Evolutionary conservation across 75 land plant species (phyloP).

Genomic region (Pinus taeda): DNA sequence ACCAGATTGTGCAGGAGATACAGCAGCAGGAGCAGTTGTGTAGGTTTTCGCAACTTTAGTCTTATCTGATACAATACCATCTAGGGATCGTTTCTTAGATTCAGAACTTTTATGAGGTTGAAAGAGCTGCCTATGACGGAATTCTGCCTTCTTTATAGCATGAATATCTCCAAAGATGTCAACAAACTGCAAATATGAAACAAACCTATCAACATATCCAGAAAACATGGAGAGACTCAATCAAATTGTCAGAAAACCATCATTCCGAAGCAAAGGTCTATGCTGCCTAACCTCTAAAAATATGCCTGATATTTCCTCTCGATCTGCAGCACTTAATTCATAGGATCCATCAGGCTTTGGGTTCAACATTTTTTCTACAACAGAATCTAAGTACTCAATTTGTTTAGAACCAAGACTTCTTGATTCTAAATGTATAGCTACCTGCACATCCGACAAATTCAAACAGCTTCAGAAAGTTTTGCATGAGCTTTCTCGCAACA

Average conservation of each 20-base stretch:
- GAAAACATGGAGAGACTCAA: neutral
- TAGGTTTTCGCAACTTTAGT: slow-evolving; percentile 66
- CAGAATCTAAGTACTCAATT: slow-evolving; percentile 66
- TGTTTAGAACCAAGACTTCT: slow-evolving; percentile 45
- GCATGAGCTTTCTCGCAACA: neutral
- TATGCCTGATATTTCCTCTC: slow-evolving; percentile 83
- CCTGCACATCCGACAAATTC: slow-evolving; percentile 44
- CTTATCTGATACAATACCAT: slow-evolving; percentile 61
- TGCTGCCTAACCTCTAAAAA: slow-evolving; percentile 68
- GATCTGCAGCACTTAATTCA: slow-evolving; percentile 43
- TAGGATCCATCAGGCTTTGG: slow-evolving; percentile 48
- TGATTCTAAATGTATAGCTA: slow-evolving; percentile 78
- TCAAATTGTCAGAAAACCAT: neutral
- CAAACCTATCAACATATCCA: neutral
- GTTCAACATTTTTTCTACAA: slow-evolving; percentile 68
- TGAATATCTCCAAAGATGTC: slow-evolving; percentile 79
- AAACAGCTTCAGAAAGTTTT: neutral
- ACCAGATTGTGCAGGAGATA: slow-evolving; percentile 44
- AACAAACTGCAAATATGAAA: slow-evolving; percentile 63
- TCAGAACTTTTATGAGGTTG: slow-evolving; percentile 46
- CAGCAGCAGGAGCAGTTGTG: slow-evolving; percentile 19
- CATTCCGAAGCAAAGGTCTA: neutral
- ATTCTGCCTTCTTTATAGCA: slow-evolving; percentile 72
- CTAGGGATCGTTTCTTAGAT: slow-evolving; percentile 75
- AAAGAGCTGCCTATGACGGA: slow-evolving; percentile 66